These are phyloP conservation scores for Plantago coronopus DNA, from an alignment of 305 asterid species.

Conservation along the genomic window DNA sequence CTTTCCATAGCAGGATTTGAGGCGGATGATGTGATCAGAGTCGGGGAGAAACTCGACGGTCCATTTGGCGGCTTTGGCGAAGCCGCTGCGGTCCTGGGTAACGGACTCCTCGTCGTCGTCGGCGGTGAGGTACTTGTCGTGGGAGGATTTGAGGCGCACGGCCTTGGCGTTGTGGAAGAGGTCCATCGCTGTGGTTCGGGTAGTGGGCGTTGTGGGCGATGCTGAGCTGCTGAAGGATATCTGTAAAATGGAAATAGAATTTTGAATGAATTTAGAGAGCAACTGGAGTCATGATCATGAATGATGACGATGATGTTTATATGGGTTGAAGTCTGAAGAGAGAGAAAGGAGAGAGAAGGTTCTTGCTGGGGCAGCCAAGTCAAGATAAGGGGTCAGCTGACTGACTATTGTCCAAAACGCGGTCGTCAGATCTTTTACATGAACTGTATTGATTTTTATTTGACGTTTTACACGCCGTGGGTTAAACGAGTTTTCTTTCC, in stretches of 20 bases:
- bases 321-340: no score
- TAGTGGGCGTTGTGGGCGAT: not conserved
- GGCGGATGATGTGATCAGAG: slow-evolving; percentile 48
- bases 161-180: slow-evolving; percentile 58
- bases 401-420: no score
- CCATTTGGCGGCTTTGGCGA: slow-evolving; percentile 61
- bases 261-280: no score
- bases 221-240: slow-evolving; percentile 20
- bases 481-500: no score
- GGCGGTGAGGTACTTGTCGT: slow-evolving; percentile 72
- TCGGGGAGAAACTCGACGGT: slow-evolving; percentile 52
- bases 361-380: no score
- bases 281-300: no score
- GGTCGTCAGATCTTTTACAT: no score
- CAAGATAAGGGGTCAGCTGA: no score
- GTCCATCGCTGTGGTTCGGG: slow-evolving; percentile 58
- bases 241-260: slow-evolving; percentile 10
- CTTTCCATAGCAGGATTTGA: slow-evolving; percentile 68
- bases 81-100: slow-evolving; percentile 54
- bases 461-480: no score
- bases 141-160: slow-evolving; percentile 62
- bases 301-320: no score
- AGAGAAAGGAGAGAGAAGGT: no score
- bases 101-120: slow-evolving; percentile 78
- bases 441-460: no score